A percentile compares a stretch with the other conserved stretches of the same genome.
Conservation (phyloP, 305 asterid genomes). For the Striga hermonthica region DNA sequence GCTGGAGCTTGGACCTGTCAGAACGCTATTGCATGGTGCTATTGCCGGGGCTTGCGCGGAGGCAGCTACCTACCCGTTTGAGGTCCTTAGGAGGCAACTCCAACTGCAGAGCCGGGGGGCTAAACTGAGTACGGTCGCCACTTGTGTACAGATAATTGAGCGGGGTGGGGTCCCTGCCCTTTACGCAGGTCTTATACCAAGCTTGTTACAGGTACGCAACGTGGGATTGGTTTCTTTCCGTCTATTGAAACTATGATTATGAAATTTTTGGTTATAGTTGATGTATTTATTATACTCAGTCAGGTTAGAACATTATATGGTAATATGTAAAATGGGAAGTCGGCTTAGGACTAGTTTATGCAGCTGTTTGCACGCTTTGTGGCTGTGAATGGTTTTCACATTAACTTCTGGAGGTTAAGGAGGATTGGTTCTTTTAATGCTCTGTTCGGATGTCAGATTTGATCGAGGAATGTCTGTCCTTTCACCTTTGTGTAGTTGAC, state of each 20-base stretch:
- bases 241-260: no score
- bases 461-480: not conserved
- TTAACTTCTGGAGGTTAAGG: not conserved
- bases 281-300: no score
- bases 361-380: no score
- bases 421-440: not conserved
- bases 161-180: slow-evolving; percentile 89
- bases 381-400: no score
- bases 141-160: slow-evolving; percentile 63
- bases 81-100: slow-evolving; percentile 91
- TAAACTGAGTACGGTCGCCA: slow-evolving; percentile 68
- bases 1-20: slow-evolving; percentile 85
- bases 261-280: no score
- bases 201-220: slow-evolving; percentile 79
- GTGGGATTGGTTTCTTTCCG: no score
- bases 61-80: slow-evolving; percentile 91
- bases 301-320: no score
- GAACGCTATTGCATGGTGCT: slow-evolving; percentile 93
- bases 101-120: slow-evolving; percentile 81
- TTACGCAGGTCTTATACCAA: slow-evolving; percentile 88
- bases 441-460: not conserved
- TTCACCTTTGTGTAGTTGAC: not conserved
- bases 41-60: slow-evolving; percentile 99
- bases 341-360: no score
- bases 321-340: no score